Evolutionary conservation across 2,329 filamentous ascomycete genomes (phyloP).

Genomic region (Apiospora arundinis): DNA sequence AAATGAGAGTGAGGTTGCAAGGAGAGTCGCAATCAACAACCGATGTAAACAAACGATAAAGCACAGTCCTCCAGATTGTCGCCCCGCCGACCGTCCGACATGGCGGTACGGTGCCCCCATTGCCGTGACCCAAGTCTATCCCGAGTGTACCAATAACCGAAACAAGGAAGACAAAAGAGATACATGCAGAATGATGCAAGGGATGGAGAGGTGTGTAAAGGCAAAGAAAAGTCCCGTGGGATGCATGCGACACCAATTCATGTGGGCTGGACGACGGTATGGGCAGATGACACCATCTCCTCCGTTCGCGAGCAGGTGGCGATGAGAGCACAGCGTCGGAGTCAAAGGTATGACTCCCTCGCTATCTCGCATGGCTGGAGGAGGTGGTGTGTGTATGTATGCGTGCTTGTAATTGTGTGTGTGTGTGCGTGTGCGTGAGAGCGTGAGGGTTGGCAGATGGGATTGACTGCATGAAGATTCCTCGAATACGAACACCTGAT

Average conservation of each 20-base stretch:
- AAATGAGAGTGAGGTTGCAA: background rate
- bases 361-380: background rate
- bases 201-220: background rate
- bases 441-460: slow-evolving; percentile 3
- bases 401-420: background rate
- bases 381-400: background rate
- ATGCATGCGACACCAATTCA: background rate
- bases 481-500: slow-evolving; percentile 13
- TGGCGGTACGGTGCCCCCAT: background rate
- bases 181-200: slow-evolving; percentile 18
- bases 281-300: slow-evolving; percentile 10
- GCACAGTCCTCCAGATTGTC: background rate
- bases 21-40: background rate
- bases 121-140: slow-evolving; percentile 18
- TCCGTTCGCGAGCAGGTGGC: background rate
- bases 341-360: background rate
- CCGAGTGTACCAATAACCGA: slow-evolving; percentile 7
- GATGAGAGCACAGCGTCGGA: background rate
- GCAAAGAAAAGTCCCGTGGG: background rate
- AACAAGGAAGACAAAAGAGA: background rate
- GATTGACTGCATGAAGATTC: background rate
- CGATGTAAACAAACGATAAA: slow-evolving; percentile 5
- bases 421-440: background rate
- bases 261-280: background rate
- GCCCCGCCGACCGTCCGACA: slow-evolving; percentile 3